A percentile compares a stretch with the other conserved stretches of the same genome.
Evolutionary conservation across 768 basidiomycete genomes (phyloP).

Genomic region (Exidia glandulosa): DNA sequence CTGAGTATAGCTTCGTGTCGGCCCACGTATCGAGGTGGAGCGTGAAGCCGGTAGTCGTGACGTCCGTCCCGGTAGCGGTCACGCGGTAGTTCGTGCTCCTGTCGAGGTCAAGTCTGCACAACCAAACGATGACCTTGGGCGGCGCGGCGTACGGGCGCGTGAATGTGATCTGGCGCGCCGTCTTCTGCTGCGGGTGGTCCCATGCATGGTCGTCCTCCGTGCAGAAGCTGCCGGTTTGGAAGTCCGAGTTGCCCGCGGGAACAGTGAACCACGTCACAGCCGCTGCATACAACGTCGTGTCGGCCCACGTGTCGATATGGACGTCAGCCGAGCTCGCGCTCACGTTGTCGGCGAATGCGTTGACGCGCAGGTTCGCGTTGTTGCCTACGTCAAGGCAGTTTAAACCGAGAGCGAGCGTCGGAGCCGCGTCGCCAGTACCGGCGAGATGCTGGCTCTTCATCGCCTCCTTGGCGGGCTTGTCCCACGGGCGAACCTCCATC

Average conservation of each 20-base stretch:
- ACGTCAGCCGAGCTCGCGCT: background rate
- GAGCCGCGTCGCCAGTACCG: background rate
- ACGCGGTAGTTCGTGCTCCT: background rate
- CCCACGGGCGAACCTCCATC: conserved; percentile 4
- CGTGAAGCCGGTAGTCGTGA: conserved; percentile 5
- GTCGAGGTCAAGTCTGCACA: conserved; percentile 1
- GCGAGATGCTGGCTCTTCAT: background rate
- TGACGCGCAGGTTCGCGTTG: background rate
- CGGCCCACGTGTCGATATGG: conserved; percentile 4
- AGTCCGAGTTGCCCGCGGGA: background rate
- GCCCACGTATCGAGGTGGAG: conserved; percentile 7
- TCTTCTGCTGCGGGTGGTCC: conserved; percentile 2
- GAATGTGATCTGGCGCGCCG: conserved; percentile 3
- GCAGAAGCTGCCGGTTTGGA: conserved; percentile 2
- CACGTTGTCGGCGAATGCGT: background rate
- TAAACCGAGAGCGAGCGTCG: conserved; percentile 2
- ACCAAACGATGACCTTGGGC: conserved; percentile 3
- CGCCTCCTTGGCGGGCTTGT: background rate
- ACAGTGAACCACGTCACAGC: background rate
- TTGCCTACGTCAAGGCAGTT: conserved; percentile 3
- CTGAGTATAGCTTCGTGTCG: conserved; percentile 3
- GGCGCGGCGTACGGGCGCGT: conserved; percentile 1
- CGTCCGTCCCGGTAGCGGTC: background rate
- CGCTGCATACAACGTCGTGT: background rate
- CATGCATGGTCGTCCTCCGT: conserved; percentile 6